Evolutionary conservation across 2,329 filamentous ascomycete species (phyloP), one percentile per base, ranked within the genome.

Genomic region (Aspergillus eucalypticola): DNA sequence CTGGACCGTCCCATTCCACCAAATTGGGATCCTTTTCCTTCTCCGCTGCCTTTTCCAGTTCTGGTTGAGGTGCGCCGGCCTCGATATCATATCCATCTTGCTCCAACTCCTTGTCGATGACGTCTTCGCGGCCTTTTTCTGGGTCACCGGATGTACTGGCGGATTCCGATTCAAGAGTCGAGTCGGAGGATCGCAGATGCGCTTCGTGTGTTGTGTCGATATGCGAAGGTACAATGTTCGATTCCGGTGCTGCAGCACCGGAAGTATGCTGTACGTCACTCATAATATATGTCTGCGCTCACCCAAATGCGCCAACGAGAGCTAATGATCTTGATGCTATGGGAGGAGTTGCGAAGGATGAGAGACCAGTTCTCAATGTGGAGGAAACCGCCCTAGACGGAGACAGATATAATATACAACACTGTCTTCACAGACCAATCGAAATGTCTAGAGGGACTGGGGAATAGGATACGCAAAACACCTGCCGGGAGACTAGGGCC

Each of bases 1-100:
- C 65, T 2, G 70, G 71, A 5, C 72, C 72, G 52, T 73, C 66
- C 68, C 69, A 75, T 27, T 71, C 67, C 10, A 75, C 72, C 19
- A 74, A 46, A 49, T 72, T 71, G 19, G 71, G 69, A 25, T 74
- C 72, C 53, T 66, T 59, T 19, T 44, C 8, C 35, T 53, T 64
- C 25, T 60, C 56, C 21, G 63, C 50, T 21, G 21, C 13, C 38
- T 59, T 53, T 35, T 58, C 39, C 57, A 44, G 3, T 35, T 58
- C n/a, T 41, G 23, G n/a, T 61, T 60, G 54, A 13, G 41, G 39
- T 25, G 49, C 21, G 41, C 56, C 46, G 29, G 53, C 59, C 39
- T 67, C 63, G n/a, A 60, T 17, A 32, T 62, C 60, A 42, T 46
- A 55, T 8, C 46, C 54, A 21, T 66, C 60, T 17, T 60, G 53